These are phyloP conservation scores for Lactarius psammicola DNA, from an alignment of 768 basidiomycete genomes.

Conservation along the genomic window DNA sequence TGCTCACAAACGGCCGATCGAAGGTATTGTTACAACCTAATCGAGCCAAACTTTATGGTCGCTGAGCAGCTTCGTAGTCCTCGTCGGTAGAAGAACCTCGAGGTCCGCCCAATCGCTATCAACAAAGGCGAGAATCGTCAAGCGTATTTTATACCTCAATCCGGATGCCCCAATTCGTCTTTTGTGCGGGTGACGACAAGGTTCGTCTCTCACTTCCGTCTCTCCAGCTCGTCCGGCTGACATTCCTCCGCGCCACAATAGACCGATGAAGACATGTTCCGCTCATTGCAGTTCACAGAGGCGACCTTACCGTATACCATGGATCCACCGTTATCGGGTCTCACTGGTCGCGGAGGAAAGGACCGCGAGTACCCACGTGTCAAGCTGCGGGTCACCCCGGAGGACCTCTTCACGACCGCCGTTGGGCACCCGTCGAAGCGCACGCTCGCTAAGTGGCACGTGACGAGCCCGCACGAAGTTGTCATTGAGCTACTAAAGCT, in stretches of 20 bases:
- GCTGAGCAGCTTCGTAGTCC: slow-evolving; percentile 46
- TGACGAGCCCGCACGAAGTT: slow-evolving; percentile 84
- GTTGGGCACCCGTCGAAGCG: slow-evolving; percentile 90
- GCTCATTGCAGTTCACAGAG: slow-evolving; percentile 64
- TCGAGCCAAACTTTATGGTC: background rate
- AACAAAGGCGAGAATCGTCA: slow-evolving; percentile 99
- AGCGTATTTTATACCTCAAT: slow-evolving; percentile 88
- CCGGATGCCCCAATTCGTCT: slow-evolving; percentile 93
- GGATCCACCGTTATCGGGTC: slow-evolving; percentile 56
- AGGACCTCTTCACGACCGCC: slow-evolving; percentile 85
- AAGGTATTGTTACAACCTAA: slow-evolving; percentile 51
- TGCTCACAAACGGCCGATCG: slow-evolving; percentile 90
- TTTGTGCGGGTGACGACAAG: slow-evolving; percentile 99
- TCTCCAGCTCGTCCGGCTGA: too few species aligned
- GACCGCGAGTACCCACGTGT: slow-evolving; percentile 43
- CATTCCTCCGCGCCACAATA: slow-evolving; percentile 32
- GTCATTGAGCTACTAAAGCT: slow-evolving; percentile 74
- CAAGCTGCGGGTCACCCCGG: slow-evolving; percentile 61
- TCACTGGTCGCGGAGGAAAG: slow-evolving; percentile 38
- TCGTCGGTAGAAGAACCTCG: slow-evolving; percentile 97
- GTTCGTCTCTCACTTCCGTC: slow-evolving; percentile 37
- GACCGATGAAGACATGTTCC: slow-evolving; percentile 99
- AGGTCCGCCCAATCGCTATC: slow-evolving; percentile 91
- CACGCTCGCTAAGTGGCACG: slow-evolving; percentile 90
- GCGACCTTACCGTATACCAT: slow-evolving; percentile 35